Base-by-base conservation (phyloP, 2,329 filamentous ascomycete genomes). In the Neodidymelliopsis sp. region DNA sequence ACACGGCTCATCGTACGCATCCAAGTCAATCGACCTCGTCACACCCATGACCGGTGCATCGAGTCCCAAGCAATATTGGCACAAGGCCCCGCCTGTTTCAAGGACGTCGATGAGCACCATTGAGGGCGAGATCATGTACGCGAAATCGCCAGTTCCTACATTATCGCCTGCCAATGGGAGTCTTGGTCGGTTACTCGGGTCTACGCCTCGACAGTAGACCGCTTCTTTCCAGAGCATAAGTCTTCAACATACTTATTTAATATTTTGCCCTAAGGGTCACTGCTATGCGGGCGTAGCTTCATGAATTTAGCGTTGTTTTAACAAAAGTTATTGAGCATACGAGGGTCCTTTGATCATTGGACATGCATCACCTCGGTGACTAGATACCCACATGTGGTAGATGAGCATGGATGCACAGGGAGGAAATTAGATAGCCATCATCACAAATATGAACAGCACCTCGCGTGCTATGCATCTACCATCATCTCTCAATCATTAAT, bases 21-120 rank as follows among this genome's bases (percentile, higher is more conserved):
- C 69, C n/a, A 68, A 69, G 49, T 74, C 71, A 1, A 73, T 77
- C 43, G 75, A 79, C 29, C 72, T 79, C 6, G 76, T 78, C 23
- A 75, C 71, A 16, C 74, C 75, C 4, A 64, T 74, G 54, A 70
- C 68, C 3, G 60, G 67, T 5, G 60, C 72, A 2, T 66, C 67
- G 30, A 71, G 65, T 62, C 62, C 69, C 11, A 66, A 65, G 18
- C 59, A 62, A 8, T 71, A 71, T 41, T 70, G 67, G 13, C 51
- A 70, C 28, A 72, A 73, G 51, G 62, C 64, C 10, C 54, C 56
- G n/a, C 63, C 70, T 0, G 59, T 67, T 25, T 71, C 66, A 8
- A 56, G 54, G 36, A 71, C 67, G 6, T 69, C 67, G 7, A 66
- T 56, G n/a, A 67, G 65, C 38, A 59, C 60, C 3, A 69, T 70